A percentile compares a stretch with the other conserved stretches of the same genome.
phyloP scores from a whole-genome alignment of 2,329 filamentous ascomycete species.

The Apiospora hydei region DNA sequence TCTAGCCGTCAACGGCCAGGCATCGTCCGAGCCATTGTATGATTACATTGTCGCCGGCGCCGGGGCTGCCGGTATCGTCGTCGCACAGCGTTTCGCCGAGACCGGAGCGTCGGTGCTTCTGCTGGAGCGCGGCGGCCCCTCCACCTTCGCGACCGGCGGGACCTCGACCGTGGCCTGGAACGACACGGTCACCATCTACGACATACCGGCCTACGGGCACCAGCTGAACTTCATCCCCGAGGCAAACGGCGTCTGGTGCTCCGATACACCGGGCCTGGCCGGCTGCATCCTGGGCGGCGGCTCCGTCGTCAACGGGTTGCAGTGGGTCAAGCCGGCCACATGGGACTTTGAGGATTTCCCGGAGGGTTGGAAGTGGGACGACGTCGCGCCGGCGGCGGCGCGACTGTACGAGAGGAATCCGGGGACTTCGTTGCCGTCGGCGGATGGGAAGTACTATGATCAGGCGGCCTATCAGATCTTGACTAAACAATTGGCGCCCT shows the following conservation, averaged over 20 bases:
- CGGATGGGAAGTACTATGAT: constrained; percentile 70
- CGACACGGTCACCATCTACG: constrained; percentile 70
- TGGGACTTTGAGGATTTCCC: constrained; percentile 76
- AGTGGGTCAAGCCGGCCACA: constrained; percentile 67
- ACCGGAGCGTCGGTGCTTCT: constrained; percentile 70
- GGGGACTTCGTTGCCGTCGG: constrained; percentile 69
- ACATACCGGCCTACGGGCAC: constrained; percentile 71
- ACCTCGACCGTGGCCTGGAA: constrained; percentile 62
- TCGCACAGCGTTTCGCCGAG: constrained; percentile 69
- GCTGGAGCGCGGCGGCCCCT: constrained; percentile 66
- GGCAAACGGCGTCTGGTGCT: constrained; percentile 49
- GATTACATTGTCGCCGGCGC: constrained; percentile 69
- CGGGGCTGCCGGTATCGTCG: constrained; percentile 65
- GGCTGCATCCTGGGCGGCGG: constrained; percentile 75
- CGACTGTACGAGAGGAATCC: constrained; percentile 72
- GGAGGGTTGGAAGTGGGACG: constrained; percentile 69
- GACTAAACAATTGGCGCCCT: constrained; percentile 61
- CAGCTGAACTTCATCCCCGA: constrained; percentile 50
- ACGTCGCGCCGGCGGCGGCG: constrained; percentile 64
- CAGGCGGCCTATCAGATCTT: constrained; percentile 70
- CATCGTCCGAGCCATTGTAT: constrained; percentile 44
- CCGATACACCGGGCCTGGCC: constrained; percentile 74
- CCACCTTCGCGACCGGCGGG: constrained; percentile 69
- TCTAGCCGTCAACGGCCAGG: neutral
- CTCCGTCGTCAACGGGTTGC: constrained; percentile 70